Base-by-base conservation (phyloP, 495 filamentous ascomycete genomes). In the Tuber magnatum region DNA sequence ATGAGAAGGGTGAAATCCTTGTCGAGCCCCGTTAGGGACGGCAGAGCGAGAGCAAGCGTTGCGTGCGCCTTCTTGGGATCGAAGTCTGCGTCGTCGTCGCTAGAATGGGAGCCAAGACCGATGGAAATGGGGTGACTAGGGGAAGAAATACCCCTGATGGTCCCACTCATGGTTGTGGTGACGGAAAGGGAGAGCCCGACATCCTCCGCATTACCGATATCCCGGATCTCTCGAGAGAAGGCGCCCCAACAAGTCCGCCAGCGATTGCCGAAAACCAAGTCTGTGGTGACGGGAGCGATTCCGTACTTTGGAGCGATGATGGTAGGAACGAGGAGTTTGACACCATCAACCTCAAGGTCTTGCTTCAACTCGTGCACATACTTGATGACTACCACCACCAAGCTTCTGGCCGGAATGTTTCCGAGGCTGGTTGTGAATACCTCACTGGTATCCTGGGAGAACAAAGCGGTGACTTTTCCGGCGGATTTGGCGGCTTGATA, bases 351-450 rank as follows among this genome's bases (percentile, higher is more conserved):
- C 70, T 88, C 88, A 69, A 86, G 84, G 80, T 92, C 89, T 77
- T 91, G 87, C 81, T 91, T 91, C 75, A 93, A 83, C 77, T 93
- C 90, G 24, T 88, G 88, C 6, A 91, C 81, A 78, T 92, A 91
- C 5, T 86, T 88, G 75, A 92, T 87, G 41, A 88, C 86, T 24
- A 92, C 86, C 16, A 86, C 72, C 18, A 91, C 84, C 28, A 81
- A 85, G 9, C 83, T 83, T 1, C 85, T 84, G 2, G 73, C 35
- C 0, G 88, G 88, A 40, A 92, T 85, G 77, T 91, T 92, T 40
- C 89, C 90, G 3, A 92, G 80, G 6, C 86, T 88, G 1, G 88
- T 89, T 32, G 85, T 88, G 83, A 92, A 92, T 35, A 91, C 86
- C 83, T 92, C 91, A 8, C 86, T 83, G 3, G 88, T 86, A 12